Percentiles rank a stretch among this genome's conserved stretches.
Evolutionary conservation across 441 rosid genomes (phyloP).

Genomic region (Adansonia rubrostipa): DNA sequence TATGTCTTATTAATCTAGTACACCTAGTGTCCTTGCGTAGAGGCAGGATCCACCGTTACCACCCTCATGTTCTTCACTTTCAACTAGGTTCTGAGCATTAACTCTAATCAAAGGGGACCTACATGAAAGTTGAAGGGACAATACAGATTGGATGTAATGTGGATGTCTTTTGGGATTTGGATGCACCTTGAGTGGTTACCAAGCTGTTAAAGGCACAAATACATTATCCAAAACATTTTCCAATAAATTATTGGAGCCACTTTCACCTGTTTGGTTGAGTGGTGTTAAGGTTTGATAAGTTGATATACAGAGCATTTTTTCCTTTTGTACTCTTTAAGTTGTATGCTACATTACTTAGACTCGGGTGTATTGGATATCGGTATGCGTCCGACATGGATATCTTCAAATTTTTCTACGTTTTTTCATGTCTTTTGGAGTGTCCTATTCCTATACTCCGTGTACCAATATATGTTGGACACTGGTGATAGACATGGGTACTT

Average conservation of each 20-base stretch:
- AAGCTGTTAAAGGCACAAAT: slow-evolving; percentile 9
- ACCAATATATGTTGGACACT: no score
- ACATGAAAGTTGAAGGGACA: slow-evolving; percentile 8
- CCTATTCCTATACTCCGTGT: no score
- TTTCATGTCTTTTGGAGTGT: background rate
- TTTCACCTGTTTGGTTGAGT: background rate
- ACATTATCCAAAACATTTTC: slow-evolving; percentile 1
- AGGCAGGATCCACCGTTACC: slow-evolving; percentile 11
- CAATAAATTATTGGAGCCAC: background rate
- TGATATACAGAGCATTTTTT: background rate
- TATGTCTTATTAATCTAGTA: slow-evolving; percentile 11
- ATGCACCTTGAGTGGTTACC: background rate
- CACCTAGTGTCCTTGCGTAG: slow-evolving; percentile 10
- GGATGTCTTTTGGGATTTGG: slow-evolving; percentile 9
- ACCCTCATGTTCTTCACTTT: background rate
- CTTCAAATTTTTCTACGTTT: no score
- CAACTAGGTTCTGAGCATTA: background rate
- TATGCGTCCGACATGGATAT: no score
- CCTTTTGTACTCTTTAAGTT: background rate
- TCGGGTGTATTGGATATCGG: no score
- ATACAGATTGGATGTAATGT: background rate
- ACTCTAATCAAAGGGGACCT: slow-evolving; percentile 17
- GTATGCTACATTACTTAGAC: no score
- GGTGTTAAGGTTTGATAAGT: background rate
- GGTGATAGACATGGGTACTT: no score